Percentiles rank a stretch among this genome's conserved stretches.
phyloP scores from a whole-genome alignment of 805 yeast species.

The Hemisphaericaspora nanyangensis region DNA sequence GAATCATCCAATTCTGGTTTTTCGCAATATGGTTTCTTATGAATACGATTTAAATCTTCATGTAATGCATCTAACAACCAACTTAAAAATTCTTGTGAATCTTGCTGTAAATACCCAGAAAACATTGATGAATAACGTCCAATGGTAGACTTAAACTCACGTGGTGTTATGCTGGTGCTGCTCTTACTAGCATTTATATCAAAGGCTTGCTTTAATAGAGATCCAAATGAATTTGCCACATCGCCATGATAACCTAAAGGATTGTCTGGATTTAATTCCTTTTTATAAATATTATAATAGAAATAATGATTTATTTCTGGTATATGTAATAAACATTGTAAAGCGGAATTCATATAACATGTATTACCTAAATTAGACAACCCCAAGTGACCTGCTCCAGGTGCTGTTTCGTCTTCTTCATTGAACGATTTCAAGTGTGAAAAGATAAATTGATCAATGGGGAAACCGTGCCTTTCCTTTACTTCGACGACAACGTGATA shows the following conservation, averaged over 20 bases:
- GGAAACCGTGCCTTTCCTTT: slow-evolving; percentile 18
- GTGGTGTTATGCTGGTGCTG: slow-evolving; percentile 47
- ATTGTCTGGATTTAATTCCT: slow-evolving; percentile 69
- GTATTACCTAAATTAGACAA: slow-evolving; percentile 79
- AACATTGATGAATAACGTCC: slow-evolving; percentile 79
- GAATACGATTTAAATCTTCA: slow-evolving; percentile 84
- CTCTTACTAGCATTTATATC: slow-evolving; percentile 13
- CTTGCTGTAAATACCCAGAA: slow-evolving; percentile 83
- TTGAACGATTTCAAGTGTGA: neutral
- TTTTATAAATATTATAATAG: slow-evolving; percentile 50
- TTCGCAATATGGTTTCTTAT: slow-evolving; percentile 80
- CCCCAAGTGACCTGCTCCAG: slow-evolving; percentile 49
- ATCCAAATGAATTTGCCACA: slow-evolving; percentile 73
- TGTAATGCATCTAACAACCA: slow-evolving; percentile 85
- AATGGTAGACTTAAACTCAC: slow-evolving; percentile 71
- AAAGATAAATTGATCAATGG: slow-evolving; percentile 15
- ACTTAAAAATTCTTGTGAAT: slow-evolving; percentile 88
- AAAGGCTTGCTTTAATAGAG: slow-evolving; percentile 59
- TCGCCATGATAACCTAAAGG: slow-evolving; percentile 86
- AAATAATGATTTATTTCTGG: slow-evolving; percentile 82
- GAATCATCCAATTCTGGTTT: slow-evolving; percentile 77
- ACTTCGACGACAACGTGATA: slow-evolving; percentile 30
- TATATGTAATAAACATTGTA: slow-evolving; percentile 83
- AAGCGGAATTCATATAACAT: slow-evolving; percentile 92
- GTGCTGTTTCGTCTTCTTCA: neutral